Base-by-base conservation (phyloP, 129 eudicot species). In the Chrysanthemum seticuspe region DNA sequence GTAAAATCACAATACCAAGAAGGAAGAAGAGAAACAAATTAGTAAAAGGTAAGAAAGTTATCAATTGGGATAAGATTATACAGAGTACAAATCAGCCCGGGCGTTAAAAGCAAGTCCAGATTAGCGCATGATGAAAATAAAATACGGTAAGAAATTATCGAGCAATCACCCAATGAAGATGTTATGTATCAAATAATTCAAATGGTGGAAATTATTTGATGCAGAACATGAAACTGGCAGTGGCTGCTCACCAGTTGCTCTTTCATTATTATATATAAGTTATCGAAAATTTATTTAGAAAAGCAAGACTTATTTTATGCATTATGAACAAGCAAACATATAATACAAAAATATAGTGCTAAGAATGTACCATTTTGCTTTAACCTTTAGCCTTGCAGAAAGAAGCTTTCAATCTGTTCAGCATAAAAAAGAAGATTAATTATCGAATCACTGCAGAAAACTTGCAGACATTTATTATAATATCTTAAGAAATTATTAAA, bases 401-500 rank as follows among this genome's bases (percentile, higher is more conserved):
- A 45, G 56, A 72, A 80, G 80, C 62, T 68, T 51, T 58, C 13
- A 54, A 80, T 68, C 80, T 80, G 72, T 68, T 71, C 80, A 74
- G 29, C 81, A 69, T 21, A 70, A 40, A 74, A 54, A 25, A 19
- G 8, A 74, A 68, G 52, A 44, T 21, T 52, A 15, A 16, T 8
- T 31, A 48, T 67, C 13, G 40, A 56, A 54, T 65, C 66, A 62
- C 13, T n/a, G 49, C 49, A 48, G 50, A 65, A 76, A 12, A 11
- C 21, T 13, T 12, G 34, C 75, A 71, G 19, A 55, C 11, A 2
- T 36, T 25, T 29, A 14, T 70, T 0, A 29, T 7, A 29, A 54
- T 34, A 56, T 65, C 72, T 65, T 65, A 44, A 0, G 44, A 21
- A 25, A 19, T 14, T 54, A 23, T 64, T 29, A 54, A 40, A 50